phyloP scores from a whole-genome alignment of 306 rosid species.

The Ochetophila trinervis region DNA sequence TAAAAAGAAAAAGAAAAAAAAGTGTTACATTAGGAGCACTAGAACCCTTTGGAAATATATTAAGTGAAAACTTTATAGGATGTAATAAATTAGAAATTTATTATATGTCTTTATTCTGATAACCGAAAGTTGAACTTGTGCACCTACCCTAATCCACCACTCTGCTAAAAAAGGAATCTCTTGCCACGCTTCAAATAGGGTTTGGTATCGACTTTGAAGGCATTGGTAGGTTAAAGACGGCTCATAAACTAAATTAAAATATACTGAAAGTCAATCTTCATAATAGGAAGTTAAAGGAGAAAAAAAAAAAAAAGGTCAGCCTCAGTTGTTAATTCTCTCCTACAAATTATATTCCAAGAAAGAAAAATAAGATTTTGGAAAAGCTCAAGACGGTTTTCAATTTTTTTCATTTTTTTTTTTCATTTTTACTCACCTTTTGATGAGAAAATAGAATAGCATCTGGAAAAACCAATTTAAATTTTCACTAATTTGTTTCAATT shows the following conservation, averaged over 20 bases:
- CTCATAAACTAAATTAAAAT: not conserved
- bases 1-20: too few relatives aligned
- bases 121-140: not conserved
- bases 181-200: not conserved
- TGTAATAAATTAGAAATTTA: not conserved
- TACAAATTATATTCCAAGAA: not conserved
- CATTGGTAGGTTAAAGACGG: not conserved
- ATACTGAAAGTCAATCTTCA: too few relatives aligned
- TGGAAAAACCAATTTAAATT: too few relatives aligned
- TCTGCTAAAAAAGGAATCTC: not conserved
- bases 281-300: too few relatives aligned
- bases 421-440: not conserved
- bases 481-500: too few relatives aligned
- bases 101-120: not conserved
- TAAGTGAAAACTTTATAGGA: not conserved
- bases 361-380: not conserved
- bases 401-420: not conserved
- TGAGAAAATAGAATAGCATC: not conserved
- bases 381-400: not conserved
- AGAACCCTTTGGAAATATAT: too few relatives aligned
- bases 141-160: conserved; percentile 3
- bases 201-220: not conserved
- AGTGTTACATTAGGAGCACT: too few relatives aligned
- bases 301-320: too few relatives aligned
- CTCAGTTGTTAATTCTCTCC: too few relatives aligned